These are phyloP conservation scores for Nevesoporus exiguus DNA, from an alignment of 768 basidiomycete species.

Conservation along the genomic window DNA sequence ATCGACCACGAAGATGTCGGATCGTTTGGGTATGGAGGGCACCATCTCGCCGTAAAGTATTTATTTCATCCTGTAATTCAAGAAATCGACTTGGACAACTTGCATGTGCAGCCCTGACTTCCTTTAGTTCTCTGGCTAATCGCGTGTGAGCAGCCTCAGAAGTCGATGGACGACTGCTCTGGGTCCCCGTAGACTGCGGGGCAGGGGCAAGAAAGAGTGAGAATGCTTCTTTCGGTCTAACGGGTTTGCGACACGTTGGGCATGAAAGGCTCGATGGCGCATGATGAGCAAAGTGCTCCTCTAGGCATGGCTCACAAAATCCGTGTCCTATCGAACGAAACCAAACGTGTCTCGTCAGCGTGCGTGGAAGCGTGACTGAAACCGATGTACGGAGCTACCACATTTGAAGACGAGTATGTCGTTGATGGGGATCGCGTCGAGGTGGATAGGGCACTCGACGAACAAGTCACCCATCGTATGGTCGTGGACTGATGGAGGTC, in stretches of 20 bases:
- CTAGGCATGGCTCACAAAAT: conserved; percentile 30
- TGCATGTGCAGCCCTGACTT: conserved; percentile 13
- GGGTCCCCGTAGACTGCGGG: conserved; percentile 5
- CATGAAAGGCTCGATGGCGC: conserved; percentile 13
- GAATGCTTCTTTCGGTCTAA: conserved; percentile 27
- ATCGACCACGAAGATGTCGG: conserved; percentile 16
- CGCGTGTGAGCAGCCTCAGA: conserved; percentile 8
- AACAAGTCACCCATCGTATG: conserved; percentile 19
- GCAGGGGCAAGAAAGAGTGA: conserved; percentile 26
- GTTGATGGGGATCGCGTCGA: conserved; percentile 26
- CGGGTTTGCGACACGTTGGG: conserved; percentile 30
- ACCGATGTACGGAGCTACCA: conserved; percentile 19
- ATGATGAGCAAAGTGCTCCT: conserved; percentile 17
- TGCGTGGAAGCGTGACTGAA: neutral
- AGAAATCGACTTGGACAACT: conserved; percentile 8
- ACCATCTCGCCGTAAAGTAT: conserved; percentile 5
- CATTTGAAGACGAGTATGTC: conserved; percentile 31
- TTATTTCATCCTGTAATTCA: conserved; percentile 13
- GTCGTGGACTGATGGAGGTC: neutral
- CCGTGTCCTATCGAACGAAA: conserved; percentile 28
- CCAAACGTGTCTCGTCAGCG: conserved; percentile 12
- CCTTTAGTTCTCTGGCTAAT: conserved; percentile 13
- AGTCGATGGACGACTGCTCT: neutral
- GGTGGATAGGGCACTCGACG: conserved; percentile 33
- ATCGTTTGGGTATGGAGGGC: conserved; percentile 6